Base-by-base conservation (phyloP, 139 green algal species). In the Dunaliella primolecta region DNA sequence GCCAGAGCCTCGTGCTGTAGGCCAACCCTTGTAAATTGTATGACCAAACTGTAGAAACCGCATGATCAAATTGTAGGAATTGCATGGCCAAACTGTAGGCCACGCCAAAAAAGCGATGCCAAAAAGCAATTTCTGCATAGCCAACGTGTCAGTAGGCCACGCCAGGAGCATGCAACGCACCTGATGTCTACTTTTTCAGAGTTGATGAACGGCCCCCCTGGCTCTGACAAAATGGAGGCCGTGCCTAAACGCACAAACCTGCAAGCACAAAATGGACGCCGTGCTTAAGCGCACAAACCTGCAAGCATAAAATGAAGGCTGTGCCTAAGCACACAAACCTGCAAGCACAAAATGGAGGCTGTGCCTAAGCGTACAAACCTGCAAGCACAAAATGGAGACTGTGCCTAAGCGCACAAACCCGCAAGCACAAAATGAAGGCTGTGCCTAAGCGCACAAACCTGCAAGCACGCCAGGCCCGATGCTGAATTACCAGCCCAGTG, bases 361-460 rank as follows among this genome's bases (percentile, higher is more conserved):
- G 94, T 97, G 75, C 93, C 93, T 38, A 96, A 87, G 0, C 94
- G 88, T 25, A 96, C 89, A 85, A 96, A 95, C 71, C 93, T 94
- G 84, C 74, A 83, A 80, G 46, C 80, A 84, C 78, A 94, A 85
- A 84, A 96, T 89, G 27, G 89, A 93, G 1, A 93, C 93, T 11
- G 94, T 97, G 77, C 92, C 92, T 38, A 96, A 86, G 0, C 93
- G 89, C 30, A 96, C 90, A 86, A 96, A 95, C 72, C 92, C 93
- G 84, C 75, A 83, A 85, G n/a, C 80, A 84, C 80, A 94, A 85
- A 83, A 96, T 89, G 25, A 89, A 93, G 1, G 94, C 94, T 3
- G 94, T 97, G 75, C 93, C 93, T 38, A 96, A 87, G 0, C 94
- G 88, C n/a, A 96, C 89, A 85, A 96, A 95, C 71, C 93, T 94